Conservation (phyloP, 306 rosid species). For the Prunus kanzakura region DNA sequence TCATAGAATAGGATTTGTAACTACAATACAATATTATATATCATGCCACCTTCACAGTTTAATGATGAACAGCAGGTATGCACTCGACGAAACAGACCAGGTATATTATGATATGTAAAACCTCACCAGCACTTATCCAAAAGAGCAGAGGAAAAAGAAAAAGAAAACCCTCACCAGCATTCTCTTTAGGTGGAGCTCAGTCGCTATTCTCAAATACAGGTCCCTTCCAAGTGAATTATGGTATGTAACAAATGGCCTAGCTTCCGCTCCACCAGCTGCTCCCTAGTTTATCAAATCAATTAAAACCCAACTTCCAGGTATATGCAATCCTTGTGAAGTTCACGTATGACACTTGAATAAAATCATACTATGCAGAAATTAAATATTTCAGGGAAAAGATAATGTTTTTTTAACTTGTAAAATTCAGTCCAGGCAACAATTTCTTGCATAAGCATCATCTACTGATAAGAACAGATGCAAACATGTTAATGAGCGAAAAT, state of each 20-base stretch:
- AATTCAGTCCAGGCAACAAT: neutral
- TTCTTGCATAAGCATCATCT: neutral
- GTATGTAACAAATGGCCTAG: conserved; percentile 93
- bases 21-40: too few relatives aligned
- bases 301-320: conserved; percentile 25
- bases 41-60: too few relatives aligned
- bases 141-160: neutral
- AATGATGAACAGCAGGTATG: neutral
- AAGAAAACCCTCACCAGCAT: conserved; percentile 72
- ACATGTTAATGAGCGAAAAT: neutral
- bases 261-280: conserved; percentile 98
- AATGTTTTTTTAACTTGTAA: neutral
- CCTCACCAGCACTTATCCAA: too few relatives aligned
- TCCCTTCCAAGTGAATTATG: conserved; percentile 95
- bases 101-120: neutral
- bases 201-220: conserved; percentile 91
- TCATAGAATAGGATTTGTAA: too few relatives aligned
- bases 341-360: neutral
- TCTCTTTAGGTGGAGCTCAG: conserved; percentile 94
- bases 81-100: neutral
- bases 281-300: conserved; percentile 66
- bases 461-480: neutral
- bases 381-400: neutral
- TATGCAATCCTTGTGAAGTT: conserved; percentile 1
- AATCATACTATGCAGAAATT: neutral